phyloP scores from a whole-genome alignment of 2,329 filamentous ascomycete species.

The Hawksworthiomyces lignivorus region DNA sequence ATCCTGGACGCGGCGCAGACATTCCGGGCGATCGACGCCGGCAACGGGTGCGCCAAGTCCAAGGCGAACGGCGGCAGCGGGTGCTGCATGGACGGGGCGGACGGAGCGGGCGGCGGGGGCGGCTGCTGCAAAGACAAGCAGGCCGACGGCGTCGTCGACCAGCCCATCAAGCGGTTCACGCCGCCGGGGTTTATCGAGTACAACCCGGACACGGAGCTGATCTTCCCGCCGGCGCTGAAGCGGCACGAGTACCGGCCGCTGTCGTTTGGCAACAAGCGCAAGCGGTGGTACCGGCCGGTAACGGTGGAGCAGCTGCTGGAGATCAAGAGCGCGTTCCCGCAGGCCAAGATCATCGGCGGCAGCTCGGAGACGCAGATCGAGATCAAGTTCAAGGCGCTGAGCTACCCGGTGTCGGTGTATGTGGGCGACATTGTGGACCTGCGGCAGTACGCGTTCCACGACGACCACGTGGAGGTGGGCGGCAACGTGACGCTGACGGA shows the following conservation, averaged over 20 bases:
- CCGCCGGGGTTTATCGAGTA: conserved; percentile 92
- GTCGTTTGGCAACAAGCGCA: conserved; percentile 88
- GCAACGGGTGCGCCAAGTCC: conserved; percentile 40
- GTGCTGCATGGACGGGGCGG: conserved; percentile 62
- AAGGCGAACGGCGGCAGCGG: conserved; percentile 44
- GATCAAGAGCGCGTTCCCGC: conserved; percentile 79
- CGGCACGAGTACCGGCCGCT: conserved; percentile 77
- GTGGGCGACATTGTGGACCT: conserved; percentile 90
- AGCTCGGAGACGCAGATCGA: conserved; percentile 98
- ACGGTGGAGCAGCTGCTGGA: conserved; percentile 81
- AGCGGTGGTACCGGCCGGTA: conserved; percentile 86
- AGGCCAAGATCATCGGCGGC: conserved; percentile 89
- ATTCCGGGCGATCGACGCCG: conserved; percentile 53
- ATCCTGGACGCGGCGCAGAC: conserved; percentile 92
- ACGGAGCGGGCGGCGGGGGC: conserved; percentile 45
- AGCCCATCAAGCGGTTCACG: conserved; percentile 62
- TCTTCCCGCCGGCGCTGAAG: conserved; percentile 80
- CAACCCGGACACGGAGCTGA: conserved; percentile 86
- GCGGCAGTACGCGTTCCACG: conserved; percentile 69
- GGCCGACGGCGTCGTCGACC: conserved; percentile 40
- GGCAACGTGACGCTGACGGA: conserved; percentile 91
- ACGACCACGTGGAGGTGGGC: conserved; percentile 81
- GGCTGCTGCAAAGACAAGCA: conserved; percentile 60
- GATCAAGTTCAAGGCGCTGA: conserved; percentile 92
- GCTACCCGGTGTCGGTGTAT: conserved; percentile 83